Evolutionary conservation across 108 stramenopile genomes (phyloP), one percentile per base, ranked within the genome.

Genomic region (Pseudonitzschia delicatissima): DNA sequence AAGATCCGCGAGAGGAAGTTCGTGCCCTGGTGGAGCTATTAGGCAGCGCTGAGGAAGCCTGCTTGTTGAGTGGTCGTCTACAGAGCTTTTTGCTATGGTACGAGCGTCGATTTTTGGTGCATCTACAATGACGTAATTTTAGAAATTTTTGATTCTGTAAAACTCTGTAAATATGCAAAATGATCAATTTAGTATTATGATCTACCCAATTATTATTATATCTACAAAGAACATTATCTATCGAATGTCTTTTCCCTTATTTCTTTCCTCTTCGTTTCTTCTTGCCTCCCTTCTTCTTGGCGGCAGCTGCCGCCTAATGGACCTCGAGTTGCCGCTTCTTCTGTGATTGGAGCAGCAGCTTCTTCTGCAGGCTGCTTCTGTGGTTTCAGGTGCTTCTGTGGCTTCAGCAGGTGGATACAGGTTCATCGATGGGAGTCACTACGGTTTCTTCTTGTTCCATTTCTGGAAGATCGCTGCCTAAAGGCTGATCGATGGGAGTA

Each of bases 201-300:
- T n/a, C n/a, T n/a, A n/a, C n/a, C n/a, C n/a, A n/a, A n/a, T n/a
- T n/a, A n/a, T n/a, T n/a, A n/a, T n/a, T n/a, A n/a, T n/a, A n/a
- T n/a, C n/a, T n/a, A n/a, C n/a, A n/a, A n/a, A n/a, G n/a, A n/a
- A n/a, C n/a, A 42, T 42, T 0, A 51, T 51, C 50, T 23, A 51
- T 23, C 50, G 9, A 51, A 18, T 18, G 13, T 25, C 50, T 18
- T 51, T 2, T 51, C 20, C 21, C 20, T n/a, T n/a, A n/a, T n/a
- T n/a, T n/a, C 2, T 57, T 34, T 27, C 55, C 55, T 57, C 31
- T 57, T 61, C 32, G n/a, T 61, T 61, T 61, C 60, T 61, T 61
- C 39, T 42, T 61, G 18, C n/a, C 17, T 32, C 26, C 9, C 21
- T 42, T 61, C 25, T 61, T 42, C 25, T 23, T 42, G 3, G 20